Base-by-base conservation (phyloP, 164 flowering plant species). In the Chimonanthus praecox region DNA sequence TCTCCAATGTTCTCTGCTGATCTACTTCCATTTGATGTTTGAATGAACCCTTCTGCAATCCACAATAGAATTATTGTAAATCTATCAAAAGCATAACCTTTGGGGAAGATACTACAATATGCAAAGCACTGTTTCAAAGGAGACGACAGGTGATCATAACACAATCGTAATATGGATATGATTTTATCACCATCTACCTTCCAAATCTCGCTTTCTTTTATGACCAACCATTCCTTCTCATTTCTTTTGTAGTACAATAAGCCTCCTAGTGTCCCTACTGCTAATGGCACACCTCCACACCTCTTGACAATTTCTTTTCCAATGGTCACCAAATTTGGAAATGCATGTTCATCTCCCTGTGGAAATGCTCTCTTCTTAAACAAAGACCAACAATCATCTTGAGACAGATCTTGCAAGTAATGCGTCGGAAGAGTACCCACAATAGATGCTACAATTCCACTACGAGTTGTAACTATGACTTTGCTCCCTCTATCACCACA, bases 101-200 rank as follows among this genome's bases (percentile, higher is more conserved):
- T 79, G 4, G 78, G 81, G 60, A 69, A 79, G 9, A 79, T 45
- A 1, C 73, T 69, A 67, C 81, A 79, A 58, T 69, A 79, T 15
- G 65, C 68, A 67, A 79, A 72, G 54, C 78, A 71, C 47, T 47
- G 70, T 65, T 60, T 78, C 47, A 78, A 46, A 58, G 21, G 74
- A 48, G 71, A 62, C 33, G 78, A 73, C 16, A 65, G 10, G 8
- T 7, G 47, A 65, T 65, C 2, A 44, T 65, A 65, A 15, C 68
- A 33, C 68, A 65, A 65, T 44, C 47, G 33, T 65, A 65, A 44
- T 10, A 16, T 44, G 6, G 47, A 44, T 33, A 65, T 11, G 11
- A 44, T 21, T 21, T 44, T 46, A 10, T 65, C 68, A 11, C 43
- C 68, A 65, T 4, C 15, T 65, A 65, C 4, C 43, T 65, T 65